Base-by-base conservation (phyloP, 805 yeast genomes). In the Cyberlindnera subsufficiens region DNA sequence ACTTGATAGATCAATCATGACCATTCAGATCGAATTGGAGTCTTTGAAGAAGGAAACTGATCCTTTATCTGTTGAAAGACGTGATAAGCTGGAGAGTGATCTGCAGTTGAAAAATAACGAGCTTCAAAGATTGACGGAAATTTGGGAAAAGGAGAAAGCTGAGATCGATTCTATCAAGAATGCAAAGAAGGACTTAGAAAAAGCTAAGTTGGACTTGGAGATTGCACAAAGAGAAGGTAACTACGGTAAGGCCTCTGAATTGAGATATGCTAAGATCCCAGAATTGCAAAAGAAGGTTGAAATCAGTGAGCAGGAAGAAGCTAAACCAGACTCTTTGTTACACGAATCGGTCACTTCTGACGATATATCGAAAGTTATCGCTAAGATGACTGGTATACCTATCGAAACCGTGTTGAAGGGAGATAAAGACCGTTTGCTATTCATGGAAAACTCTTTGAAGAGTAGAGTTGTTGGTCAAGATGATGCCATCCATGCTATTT, bases 331-430 rank as follows among this genome's bases (percentile, higher is more conserved):
- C 52, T 52, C 58, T 6, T 65, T 87, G 42, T 68, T 87, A 16
- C 98, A 91, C 63, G 99, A 93, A 52, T 79, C 96, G 0, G 98
- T 91, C 4, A 86, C 96, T 0, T 76, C 96, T 3, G 96, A 90
- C 51, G 99, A 91, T 63, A 93, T 91, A 52, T 95, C 97, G 0
- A 74, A 80, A 47, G 99, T 91, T 6, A 85, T 91, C 11, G 83
- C 96, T 13, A 81, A 88, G 51, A 89, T 93, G 84, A 91, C 99
- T 0, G 98, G 98, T 32, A 89, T 91, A 35, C 99, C 99, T 6
- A 86, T 87, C 19, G 87, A 82, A 53, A 86, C 89, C 29, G 78
- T 91, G 52, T 74, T 93, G 82, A 86, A 86, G 62, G 97, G 97
- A 38, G 99, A 91, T 60, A 88, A 87, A 65, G 97, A 91, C 59